phyloP scores from a whole-genome alignment of 139 green algal species.

The Chlamydomonas sphaeroides region DNA sequence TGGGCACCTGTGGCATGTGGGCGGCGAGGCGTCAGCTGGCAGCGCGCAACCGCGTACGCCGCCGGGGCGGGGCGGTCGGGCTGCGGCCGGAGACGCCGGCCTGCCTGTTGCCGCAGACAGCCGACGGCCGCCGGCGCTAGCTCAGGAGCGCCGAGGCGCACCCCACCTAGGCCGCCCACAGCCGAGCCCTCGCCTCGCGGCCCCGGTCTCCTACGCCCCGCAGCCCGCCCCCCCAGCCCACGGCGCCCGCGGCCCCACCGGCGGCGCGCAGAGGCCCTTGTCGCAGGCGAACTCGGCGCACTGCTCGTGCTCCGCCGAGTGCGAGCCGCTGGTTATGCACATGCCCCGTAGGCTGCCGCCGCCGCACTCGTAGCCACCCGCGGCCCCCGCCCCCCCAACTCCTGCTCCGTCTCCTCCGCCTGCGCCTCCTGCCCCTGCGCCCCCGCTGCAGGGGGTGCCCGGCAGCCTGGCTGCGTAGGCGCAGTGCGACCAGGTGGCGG shows the following conservation, averaged over 20 bases:
- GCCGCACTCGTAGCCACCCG: neutral
- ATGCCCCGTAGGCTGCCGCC: neutral
- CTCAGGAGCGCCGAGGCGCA: no score
- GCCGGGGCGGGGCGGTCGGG: no score
- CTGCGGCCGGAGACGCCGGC: no score
- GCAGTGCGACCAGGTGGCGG: slow-evolving; percentile 5
- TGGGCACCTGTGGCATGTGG: neutral
- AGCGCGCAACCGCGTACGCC: neutral
- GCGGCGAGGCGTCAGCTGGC: no score
- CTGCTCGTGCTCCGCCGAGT: neutral
- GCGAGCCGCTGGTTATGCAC: neutral
- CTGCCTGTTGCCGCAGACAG: no score
- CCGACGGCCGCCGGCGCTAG: no score
- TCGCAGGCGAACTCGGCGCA: neutral
- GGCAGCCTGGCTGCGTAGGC: neutral
- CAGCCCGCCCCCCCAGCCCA: no score
- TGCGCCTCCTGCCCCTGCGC: no score
- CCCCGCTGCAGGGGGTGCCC: neutral
- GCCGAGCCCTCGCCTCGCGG: no score
- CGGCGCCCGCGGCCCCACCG: neutral
- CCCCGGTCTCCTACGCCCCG: no score
- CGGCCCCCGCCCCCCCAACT: neutral
- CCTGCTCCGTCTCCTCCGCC: neutral
- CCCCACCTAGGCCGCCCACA: no score
- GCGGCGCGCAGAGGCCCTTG: neutral